Conservation (phyloP, 2,329 filamentous ascomycete genomes). For the Colletotrichum shisoi region DNA sequence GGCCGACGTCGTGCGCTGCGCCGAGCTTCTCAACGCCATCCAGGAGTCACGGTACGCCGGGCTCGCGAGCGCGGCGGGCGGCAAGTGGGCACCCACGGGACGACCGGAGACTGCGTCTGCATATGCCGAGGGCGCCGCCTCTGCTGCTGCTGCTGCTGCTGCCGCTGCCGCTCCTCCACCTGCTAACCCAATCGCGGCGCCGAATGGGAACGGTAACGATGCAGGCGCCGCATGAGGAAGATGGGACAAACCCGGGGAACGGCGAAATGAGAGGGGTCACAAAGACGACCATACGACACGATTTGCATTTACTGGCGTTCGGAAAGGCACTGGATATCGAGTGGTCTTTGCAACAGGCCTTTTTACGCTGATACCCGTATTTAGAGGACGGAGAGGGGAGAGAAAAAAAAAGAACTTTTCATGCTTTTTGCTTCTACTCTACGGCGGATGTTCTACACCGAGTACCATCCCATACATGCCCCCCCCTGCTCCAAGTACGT, state of each 20-base stretch:
- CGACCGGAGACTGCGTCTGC: constrained; percentile 17
- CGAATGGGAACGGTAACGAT: not conserved
- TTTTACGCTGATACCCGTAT: constrained; percentile 28
- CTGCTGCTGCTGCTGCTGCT: not conserved
- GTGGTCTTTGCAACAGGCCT: not conserved
- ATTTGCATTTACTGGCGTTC: constrained; percentile 28
- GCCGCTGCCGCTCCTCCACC: not conserved
- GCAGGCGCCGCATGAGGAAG: not conserved
- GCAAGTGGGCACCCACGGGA: constrained; percentile 48
- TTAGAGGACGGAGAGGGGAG: constrained; percentile 8
- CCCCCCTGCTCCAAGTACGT: not conserved
- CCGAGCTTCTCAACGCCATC: constrained; percentile 48
- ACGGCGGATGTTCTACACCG: not conserved
- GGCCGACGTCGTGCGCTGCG: constrained; percentile 49
- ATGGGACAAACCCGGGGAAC: too few species aligned
- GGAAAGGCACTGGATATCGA: not conserved
- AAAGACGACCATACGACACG: not conserved
- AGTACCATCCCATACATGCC: not conserved
- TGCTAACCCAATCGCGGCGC: not conserved
- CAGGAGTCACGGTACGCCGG: constrained; percentile 48
- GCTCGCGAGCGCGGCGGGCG: constrained; percentile 50
- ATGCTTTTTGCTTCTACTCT: constrained; percentile 11
- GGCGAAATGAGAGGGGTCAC: too few species aligned
- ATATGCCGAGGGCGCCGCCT: not conserved
- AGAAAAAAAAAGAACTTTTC: constrained; percentile 6